Conservation (phyloP, 2,329 filamentous ascomycete species). For the Aspergillus latus region DNA sequence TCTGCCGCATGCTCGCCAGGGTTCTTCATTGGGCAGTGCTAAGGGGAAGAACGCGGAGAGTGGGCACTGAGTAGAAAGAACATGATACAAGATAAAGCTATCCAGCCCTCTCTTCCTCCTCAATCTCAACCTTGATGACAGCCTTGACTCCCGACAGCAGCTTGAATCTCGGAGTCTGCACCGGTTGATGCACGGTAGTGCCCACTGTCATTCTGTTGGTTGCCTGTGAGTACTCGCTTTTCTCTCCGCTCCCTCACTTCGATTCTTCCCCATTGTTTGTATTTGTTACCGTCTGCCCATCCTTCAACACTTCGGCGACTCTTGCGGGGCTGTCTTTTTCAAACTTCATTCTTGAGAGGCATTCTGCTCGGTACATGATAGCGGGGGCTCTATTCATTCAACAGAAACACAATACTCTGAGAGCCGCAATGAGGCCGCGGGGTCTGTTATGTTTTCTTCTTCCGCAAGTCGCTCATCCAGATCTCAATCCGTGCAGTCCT, state of each 20-base stretch:
- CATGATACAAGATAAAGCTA: slow-evolving; percentile 25
- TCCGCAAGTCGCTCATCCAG: slow-evolving; percentile 9
- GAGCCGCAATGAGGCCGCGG: slow-evolving; percentile 12
- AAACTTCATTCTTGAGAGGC: neutral
- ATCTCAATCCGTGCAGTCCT: slow-evolving; percentile 7
- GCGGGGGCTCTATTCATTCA: neutral
- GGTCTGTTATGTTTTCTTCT: slow-evolving; percentile 17
- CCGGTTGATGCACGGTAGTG: slow-evolving; percentile 23
- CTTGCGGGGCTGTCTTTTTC: neutral
- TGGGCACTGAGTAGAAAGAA: slow-evolving; percentile 21
- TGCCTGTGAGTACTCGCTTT: slow-evolving; percentile 20
- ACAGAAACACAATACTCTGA: neutral
- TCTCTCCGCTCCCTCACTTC: neutral
- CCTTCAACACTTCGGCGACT: neutral
- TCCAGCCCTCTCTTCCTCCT: slow-evolving; percentile 22
- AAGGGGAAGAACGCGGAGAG: slow-evolving; percentile 24
- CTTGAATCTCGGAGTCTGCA: slow-evolving; percentile 17
- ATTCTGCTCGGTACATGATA: neutral
- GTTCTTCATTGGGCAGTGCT: slow-evolving; percentile 21
- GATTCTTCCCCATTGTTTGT: slow-evolving; percentile 11
- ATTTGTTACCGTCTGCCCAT: neutral
- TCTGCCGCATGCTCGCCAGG: slow-evolving; percentile 27
- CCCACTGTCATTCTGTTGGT: slow-evolving; percentile 5
- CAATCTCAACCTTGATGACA: neutral
- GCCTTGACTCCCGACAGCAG: neutral